Evolutionary conservation across 2,329 filamentous ascomycete genomes (phyloP).

Genomic region (Passalora sequoiae): DNA sequence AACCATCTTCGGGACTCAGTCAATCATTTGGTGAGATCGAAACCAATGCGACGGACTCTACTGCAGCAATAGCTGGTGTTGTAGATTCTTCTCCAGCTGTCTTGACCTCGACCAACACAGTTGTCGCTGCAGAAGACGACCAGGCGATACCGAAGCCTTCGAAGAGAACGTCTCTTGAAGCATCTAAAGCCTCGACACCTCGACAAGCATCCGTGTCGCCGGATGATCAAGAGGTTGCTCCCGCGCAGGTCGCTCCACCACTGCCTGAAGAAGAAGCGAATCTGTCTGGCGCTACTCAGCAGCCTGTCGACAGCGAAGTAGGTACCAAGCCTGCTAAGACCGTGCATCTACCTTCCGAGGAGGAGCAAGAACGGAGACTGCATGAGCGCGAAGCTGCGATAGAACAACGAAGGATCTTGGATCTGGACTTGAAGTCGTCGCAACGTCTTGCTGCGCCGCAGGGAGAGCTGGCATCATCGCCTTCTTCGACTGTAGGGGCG

Average conservation of each 20-base stretch:
- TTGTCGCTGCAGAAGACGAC: too few relatives aligned
- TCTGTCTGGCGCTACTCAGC: constrained; percentile 21
- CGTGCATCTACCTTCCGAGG: constrained; percentile 47
- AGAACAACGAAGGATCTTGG: constrained; percentile 36
- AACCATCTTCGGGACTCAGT: constrained; percentile 19
- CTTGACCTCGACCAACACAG: too few relatives aligned
- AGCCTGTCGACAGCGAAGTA: constrained; percentile 23
- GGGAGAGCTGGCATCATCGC: constrained; percentile 40
- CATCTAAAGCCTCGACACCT: neutral
- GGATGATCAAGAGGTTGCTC: constrained; percentile 12
- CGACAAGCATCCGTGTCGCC: constrained; percentile 7
- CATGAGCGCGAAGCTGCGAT: constrained; percentile 39
- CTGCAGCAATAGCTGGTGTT: constrained; percentile 18
- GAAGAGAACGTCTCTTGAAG: too few relatives aligned
- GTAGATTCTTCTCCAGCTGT: constrained; percentile 5
- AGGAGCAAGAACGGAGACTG: constrained; percentile 46
- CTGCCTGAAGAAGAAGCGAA: constrained; percentile 26
- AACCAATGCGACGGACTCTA: constrained; percentile 10
- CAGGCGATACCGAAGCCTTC: too few relatives aligned
- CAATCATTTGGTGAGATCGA: constrained; percentile 12
- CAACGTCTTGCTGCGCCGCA: constrained; percentile 26
- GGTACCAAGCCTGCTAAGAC: constrained; percentile 32
- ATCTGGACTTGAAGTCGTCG: constrained; percentile 34
- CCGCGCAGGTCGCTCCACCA: constrained; percentile 23
- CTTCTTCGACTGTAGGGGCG: constrained; percentile 61